These are phyloP conservation scores for Calonectria crousiana DNA, from an alignment of 2,329 filamentous ascomycete genomes.

Conservation along the genomic window DNA sequence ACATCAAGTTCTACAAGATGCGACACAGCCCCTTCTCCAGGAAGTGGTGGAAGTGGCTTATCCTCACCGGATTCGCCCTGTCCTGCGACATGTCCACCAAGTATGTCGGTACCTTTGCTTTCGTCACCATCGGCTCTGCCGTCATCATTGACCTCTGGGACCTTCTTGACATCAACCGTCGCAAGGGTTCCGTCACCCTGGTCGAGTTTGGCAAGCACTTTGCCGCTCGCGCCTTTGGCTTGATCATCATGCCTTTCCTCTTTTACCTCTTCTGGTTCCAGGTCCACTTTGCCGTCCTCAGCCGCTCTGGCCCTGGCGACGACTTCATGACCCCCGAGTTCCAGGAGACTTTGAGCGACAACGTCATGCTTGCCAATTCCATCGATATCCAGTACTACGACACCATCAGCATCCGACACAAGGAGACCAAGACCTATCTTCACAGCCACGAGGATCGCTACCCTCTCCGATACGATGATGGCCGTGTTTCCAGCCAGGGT, in stretches of 20 bases:
- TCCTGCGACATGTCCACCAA: conserved; percentile 99
- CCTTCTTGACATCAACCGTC: conserved; percentile 88
- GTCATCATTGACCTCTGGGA: conserved; percentile 97
- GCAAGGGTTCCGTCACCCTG: conserved; percentile 83
- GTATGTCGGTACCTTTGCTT: conserved; percentile 96
- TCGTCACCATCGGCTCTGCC: conserved; percentile 95
- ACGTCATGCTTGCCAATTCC: conserved; percentile 89
- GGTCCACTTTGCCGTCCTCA: conserved; percentile 94
- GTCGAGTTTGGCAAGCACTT: conserved; percentile 91
- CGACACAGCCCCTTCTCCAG: conserved; percentile 89
- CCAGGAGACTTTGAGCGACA: conserved; percentile 96
- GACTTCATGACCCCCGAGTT: conserved; percentile 99
- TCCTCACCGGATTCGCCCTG: conserved; percentile 92
- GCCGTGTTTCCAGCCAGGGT: conserved; percentile 95
- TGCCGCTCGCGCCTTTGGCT: conserved; percentile 82
- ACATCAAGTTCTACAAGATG: conserved; percentile 98
- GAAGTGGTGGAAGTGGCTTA: conserved; percentile 99
- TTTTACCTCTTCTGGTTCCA: conserved; percentile 99
- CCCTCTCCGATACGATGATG: conserved; percentile 95
- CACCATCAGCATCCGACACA: conserved; percentile 88
- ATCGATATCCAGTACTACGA: conserved; percentile 92
- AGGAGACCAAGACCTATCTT: conserved; percentile 96
- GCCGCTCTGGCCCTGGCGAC: conserved; percentile 90
- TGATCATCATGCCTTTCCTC: conserved; percentile 93
- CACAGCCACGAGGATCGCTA: conserved; percentile 93